Evolutionary conservation across 495 filamentous ascomycete species (phyloP), one percentile per base, ranked within the genome.

Genomic region (Neurospora discreta): DNA sequence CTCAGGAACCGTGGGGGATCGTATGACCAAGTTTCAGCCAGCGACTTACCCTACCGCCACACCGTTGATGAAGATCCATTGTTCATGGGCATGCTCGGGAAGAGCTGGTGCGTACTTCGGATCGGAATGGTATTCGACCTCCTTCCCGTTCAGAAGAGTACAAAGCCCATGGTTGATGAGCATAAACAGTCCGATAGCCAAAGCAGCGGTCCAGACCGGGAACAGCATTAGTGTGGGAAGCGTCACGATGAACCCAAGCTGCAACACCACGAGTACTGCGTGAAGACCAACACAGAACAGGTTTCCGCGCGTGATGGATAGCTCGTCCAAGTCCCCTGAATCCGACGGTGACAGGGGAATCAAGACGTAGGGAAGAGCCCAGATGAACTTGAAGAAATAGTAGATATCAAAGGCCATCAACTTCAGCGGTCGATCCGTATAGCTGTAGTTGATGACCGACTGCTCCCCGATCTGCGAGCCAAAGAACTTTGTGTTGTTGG

Each of bases 41-140:
- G 52, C 71, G 60, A 80, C 81, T 69, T 82, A 85, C 88, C 90
- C 86, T 42, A 85, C 87, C 26, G 86, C 83, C 39, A 91, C 89
- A 15, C 91, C 91, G 75, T 93, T 93, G 74, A 93, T 79, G 77
- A 90, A 93, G 33, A 93, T 84, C 91, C 91, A 93, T 52, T 88
- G 84, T 78, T 93, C 91, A 73, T 88, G 80, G 30, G 82, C 77
- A 74, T 85, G 82, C 68, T 85, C 80, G 1, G 77, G 80, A 33
- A 78, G 58, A 15, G 77, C 80, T 1, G 79, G 76, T 0, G 84
- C 84, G 39, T 84, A 85, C 71, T 84, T 75, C 1, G 81, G 79
- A 18, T 84, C 78, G 9, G 82, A 84, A 15, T 76, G 75, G 70
- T 83, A 83, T 43, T 81, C 81, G 60, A 83, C 77, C 1, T 74